Evolutionary conservation across 192 early-diverging fungal genomes (phyloP).

Genomic region (Coemansia sp.): DNA sequence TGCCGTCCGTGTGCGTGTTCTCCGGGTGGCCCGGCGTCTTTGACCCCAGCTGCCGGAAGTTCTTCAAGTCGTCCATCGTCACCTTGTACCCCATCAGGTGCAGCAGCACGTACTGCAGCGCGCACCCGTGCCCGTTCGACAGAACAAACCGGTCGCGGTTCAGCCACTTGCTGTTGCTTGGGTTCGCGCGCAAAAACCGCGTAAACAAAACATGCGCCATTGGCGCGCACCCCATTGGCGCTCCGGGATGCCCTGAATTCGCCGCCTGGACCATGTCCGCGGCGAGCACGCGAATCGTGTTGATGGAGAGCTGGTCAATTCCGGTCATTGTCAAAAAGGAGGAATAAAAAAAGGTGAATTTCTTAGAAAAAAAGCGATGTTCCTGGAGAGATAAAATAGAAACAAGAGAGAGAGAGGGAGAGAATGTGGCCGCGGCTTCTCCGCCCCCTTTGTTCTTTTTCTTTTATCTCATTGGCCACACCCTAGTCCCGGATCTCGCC

Average conservation of each 20-base stretch:
- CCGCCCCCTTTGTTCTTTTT: no score
- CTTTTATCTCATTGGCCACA: no score
- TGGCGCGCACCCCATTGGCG: slow-evolving; percentile 97
- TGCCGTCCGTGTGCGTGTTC: slow-evolving; percentile 79
- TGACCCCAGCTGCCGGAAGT: slow-evolving; percentile 81
- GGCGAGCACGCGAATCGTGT: slow-evolving; percentile 90
- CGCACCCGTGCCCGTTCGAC: slow-evolving; percentile 98
- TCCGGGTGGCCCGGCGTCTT: slow-evolving; percentile 98
- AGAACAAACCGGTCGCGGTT: slow-evolving; percentile 98
- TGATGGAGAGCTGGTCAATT: slow-evolving; percentile 67
- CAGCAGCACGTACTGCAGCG: slow-evolving; percentile 86
- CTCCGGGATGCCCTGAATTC: slow-evolving; percentile 96
- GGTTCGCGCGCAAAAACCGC: slow-evolving; percentile 81
- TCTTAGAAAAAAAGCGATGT: no score
- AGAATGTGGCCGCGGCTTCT: no score
- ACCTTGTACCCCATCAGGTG: slow-evolving; percentile 91
- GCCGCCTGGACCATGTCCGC: slow-evolving; percentile 88
- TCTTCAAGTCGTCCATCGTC: slow-evolving; percentile 88
- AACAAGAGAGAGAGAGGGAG: no score
- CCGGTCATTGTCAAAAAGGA: slow-evolving; percentile 10
- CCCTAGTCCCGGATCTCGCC: no score
- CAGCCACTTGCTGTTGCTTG: slow-evolving; percentile 88
- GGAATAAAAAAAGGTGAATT: no score
- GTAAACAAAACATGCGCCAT: slow-evolving; percentile 91
- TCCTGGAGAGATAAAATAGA: no score